Evolutionary conservation across 78 protist genomes (phyloP).

Genomic region (Monosiga brevicollis): DNA sequence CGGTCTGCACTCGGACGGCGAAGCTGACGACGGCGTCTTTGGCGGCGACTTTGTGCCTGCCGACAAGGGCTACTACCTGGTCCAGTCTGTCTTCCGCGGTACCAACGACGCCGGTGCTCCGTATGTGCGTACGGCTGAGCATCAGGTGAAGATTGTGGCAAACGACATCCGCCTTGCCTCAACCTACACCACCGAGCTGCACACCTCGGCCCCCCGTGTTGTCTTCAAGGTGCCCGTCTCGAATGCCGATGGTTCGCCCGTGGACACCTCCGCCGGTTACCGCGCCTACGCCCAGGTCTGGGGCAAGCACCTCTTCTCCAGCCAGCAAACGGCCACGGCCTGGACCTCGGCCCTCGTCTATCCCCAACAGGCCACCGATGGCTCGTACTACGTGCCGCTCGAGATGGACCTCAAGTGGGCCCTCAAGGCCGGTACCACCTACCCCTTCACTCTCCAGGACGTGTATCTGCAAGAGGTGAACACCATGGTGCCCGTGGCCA

Average conservation of each 20-base stretch:
- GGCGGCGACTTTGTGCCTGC: background rate
- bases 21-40: slow-evolving; percentile 6
- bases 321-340: background rate
- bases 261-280: background rate
- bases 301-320: background rate
- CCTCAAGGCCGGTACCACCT: background rate
- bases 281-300: background rate
- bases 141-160: background rate
- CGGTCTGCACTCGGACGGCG: background rate
- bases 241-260: background rate
- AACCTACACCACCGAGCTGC: background rate
- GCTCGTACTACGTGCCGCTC: background rate
- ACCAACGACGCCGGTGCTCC: background rate
- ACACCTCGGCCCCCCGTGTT: background rate
- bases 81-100: background rate
- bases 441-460: background rate
- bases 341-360: background rate
- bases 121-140: background rate
- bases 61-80: background rate
- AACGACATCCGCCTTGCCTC: background rate
- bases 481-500: background rate
- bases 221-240: background rate
- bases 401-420: background rate
- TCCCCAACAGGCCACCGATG: background rate
- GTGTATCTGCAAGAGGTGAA: background rate